Conservation (phyloP, 768 basidiomycete genomes). For the Gautieria morchelliformis region DNA sequence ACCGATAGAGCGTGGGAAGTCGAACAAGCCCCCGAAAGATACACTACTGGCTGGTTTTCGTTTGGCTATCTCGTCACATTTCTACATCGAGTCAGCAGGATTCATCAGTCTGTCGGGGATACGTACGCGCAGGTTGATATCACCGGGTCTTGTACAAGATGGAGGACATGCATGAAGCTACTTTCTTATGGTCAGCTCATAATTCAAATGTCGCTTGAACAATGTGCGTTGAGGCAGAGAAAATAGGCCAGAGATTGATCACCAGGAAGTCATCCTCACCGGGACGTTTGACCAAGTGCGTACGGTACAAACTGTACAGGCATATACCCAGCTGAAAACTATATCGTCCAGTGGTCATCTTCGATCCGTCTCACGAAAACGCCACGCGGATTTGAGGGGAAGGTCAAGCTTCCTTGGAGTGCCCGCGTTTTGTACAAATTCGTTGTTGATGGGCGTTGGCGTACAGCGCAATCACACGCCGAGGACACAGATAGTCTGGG, state of each 20-base stretch:
- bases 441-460: conserved; percentile 68
- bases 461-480: conserved; percentile 40
- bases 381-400: conserved; percentile 45
- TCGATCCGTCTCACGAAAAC: conserved; percentile 46
- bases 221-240: background rate
- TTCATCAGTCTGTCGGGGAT: too few species aligned
- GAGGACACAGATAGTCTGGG: conserved; percentile 54
- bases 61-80: too few species aligned
- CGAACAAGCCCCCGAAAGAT: too few species aligned
- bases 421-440: conserved; percentile 66
- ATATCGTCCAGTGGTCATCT: conserved; percentile 43
- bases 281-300: conserved; percentile 73
- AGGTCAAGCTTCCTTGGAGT: conserved; percentile 48
- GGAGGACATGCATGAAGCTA: conserved; percentile 5
- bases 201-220: background rate
- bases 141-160: background rate
- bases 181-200: conserved; percentile 7
- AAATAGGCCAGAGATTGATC: conserved; percentile 48
- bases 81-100: too few species aligned
- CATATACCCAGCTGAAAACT: conserved; percentile 1
- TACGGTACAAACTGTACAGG: background rate
- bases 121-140: background rate
- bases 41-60: too few species aligned
- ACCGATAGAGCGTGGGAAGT: too few species aligned
- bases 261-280: conserved; percentile 55